A percentile compares a stretch with the other conserved stretches of the same genome.
These are phyloP conservation scores for Colletotrichum australisinense DNA, from an alignment of 2,329 filamentous ascomycete species.

Conservation along the genomic window DNA sequence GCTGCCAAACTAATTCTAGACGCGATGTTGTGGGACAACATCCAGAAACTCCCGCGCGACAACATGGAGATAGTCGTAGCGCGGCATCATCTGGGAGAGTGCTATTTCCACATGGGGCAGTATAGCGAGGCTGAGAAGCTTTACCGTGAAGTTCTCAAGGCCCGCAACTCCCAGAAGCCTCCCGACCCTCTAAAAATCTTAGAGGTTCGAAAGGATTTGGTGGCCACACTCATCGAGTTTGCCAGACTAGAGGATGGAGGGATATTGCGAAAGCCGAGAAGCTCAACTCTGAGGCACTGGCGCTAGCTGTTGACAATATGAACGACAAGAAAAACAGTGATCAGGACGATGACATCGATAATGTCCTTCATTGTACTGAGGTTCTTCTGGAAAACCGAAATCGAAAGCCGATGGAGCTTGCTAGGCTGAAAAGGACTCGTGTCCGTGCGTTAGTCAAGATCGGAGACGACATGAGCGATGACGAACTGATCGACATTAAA, in stretches of 20 bases:
- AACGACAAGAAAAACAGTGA: not conserved
- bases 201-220: not conserved
- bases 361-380: not conserved
- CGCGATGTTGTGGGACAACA: not conserved
- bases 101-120: not conserved
- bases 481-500: not conserved
- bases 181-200: not conserved
- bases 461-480: not conserved
- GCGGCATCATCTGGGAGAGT: not conserved
- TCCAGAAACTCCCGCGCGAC: not conserved
- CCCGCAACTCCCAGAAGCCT: not conserved
- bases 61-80: not conserved
- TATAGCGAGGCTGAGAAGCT: not conserved
- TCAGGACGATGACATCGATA: not conserved
- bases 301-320: not conserved
- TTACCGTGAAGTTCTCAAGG: not conserved
- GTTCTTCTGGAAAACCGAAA: not conserved
- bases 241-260: not conserved
- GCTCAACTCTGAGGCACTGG: not conserved
- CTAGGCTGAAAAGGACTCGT: not conserved
- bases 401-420: not conserved
- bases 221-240: not conserved
- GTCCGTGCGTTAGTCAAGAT: not conserved
- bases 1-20: not conserved
- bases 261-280: not conserved